Evolutionary conservation across 2,329 filamentous ascomycete genomes (phyloP).

Genomic region (Tolypocladium endophyticum): DNA sequence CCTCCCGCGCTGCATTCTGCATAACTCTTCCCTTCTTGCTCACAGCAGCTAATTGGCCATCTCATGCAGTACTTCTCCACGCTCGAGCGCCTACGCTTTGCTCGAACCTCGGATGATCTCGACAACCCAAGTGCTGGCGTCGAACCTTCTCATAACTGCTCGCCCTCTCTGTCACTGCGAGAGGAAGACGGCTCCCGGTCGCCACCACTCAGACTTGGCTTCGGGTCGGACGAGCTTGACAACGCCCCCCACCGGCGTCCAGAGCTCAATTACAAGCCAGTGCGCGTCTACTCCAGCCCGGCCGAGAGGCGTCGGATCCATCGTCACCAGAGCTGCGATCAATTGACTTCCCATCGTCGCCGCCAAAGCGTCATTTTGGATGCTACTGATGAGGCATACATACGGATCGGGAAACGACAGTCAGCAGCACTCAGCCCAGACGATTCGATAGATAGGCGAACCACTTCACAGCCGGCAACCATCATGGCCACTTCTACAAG

Average conservation of each 20-base stretch:
- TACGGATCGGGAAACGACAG: constrained; percentile 14
- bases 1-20: not conserved
- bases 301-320: constrained; percentile 39
- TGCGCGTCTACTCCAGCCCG: not conserved
- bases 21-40: not conserved
- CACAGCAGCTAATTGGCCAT: not conserved
- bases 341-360: constrained; percentile 38
- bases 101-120: constrained; percentile 26
- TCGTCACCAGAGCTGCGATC: constrained; percentile 57
- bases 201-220: constrained; percentile 2
- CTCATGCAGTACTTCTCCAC: constrained; percentile 58
- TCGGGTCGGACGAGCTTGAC: constrained; percentile 8
- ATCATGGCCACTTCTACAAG: constrained; percentile 14
- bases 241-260: constrained; percentile 4
- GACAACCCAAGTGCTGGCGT: constrained; percentile 19
- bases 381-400: constrained; percentile 15
- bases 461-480: not conserved
- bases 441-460: not conserved
- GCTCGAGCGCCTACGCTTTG: constrained; percentile 58
- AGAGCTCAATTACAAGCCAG: not conserved
- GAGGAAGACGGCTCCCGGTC: constrained; percentile 2
- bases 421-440: constrained; percentile 6
- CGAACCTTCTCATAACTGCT: constrained; percentile 12
- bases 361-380: constrained; percentile 26
- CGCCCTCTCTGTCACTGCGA: constrained; percentile 4